Percentiles rank a stretch among this genome's conserved stretches.
Conservation (phyloP, 139 green algal species). For the Edaphochlamys debaryana region DNA sequence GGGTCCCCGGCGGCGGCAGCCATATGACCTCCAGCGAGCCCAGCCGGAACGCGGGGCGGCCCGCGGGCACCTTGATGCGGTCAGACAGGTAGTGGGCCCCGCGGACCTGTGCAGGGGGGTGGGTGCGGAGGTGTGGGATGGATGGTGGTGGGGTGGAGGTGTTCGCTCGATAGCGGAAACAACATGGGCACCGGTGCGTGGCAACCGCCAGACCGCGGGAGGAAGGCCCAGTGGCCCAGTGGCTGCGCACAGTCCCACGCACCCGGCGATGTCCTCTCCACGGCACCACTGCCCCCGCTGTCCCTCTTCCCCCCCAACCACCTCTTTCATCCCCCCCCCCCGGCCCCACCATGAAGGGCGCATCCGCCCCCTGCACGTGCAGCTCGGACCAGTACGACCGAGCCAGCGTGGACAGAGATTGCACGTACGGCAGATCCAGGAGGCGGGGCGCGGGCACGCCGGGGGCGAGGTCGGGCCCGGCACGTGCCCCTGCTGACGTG, state of each 20-base stretch:
- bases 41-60: slow-evolving; percentile 35
- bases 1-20: slow-evolving; percentile 19
- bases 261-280: too few species aligned
- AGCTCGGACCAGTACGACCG: slow-evolving; percentile 29
- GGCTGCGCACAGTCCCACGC: too few species aligned
- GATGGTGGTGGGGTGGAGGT: neutral
- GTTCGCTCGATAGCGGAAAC: neutral
- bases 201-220: neutral
- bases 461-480: neutral
- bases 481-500: too few species aligned
- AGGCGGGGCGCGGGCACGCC: neutral
- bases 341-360: slow-evolving; percentile 40
- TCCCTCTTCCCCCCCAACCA: too few species aligned
- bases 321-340: neutral
- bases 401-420: slow-evolving; percentile 1
- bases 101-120: slow-evolving; percentile 54
- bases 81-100: slow-evolving; percentile 67
- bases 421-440: slow-evolving; percentile 3
- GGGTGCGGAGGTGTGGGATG: too few species aligned
- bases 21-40: slow-evolving; percentile 38
- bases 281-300: too few species aligned
- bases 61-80: slow-evolving; percentile 58
- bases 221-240: too few species aligned
- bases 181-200: neutral
- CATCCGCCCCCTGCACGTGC: slow-evolving; percentile 25